Evolutionary conservation across 176 grass and related monocot genomes (phyloP), one percentile per base, ranked within the genome.

Genomic region (Aegilops bicornis): DNA sequence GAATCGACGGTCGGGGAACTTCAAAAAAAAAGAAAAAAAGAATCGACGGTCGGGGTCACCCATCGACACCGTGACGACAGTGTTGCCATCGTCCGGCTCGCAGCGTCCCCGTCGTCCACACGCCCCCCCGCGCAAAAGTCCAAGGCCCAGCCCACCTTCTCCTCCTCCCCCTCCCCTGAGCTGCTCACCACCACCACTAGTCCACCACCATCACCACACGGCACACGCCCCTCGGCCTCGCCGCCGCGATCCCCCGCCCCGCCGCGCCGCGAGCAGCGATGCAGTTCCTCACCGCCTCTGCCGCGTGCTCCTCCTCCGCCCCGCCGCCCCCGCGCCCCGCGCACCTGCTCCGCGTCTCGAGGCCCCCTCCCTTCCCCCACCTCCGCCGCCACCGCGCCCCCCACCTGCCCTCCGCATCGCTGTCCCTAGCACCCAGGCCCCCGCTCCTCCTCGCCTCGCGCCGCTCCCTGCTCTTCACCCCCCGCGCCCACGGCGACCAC

Each of bases 401-500:
- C 76, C 20, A 62, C 19, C 52, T 20, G n/a, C 81, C 62, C 20
- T 33, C 81, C 54, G 76, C 9, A 20, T 39, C 70, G n/a, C 76
- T 83, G 3, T 31, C 73, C 2, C 69, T 83, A 6, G 78, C 16
- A 8, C 64, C 43, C 39, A 54, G 12, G 0, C 42, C 65, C 72
- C 27, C 62, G 24, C 85, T 81, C 82, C 75, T 88, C 22, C 39
- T 70, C 82, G 63, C 42, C 72, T 50, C 89, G 16, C 74, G 77
- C n/a, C 83, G 16, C 72, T 47, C 80, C 22, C 50, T 40, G 7
- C 67, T 66, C 73, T 30, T 82, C 87, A 61, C 20, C 33, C 90
- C 78, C 0, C 83, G 83, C 20, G 89, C 84, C 40, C 93, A 95
- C 72, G 87, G 83, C 61, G 83, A 65, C 67, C 83, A 89, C 4